Evolutionary conservation across 2,329 filamentous ascomycete species (phyloP), one percentile per base, ranked within the genome.

Genomic region (Cladosporium cucumerinum): DNA sequence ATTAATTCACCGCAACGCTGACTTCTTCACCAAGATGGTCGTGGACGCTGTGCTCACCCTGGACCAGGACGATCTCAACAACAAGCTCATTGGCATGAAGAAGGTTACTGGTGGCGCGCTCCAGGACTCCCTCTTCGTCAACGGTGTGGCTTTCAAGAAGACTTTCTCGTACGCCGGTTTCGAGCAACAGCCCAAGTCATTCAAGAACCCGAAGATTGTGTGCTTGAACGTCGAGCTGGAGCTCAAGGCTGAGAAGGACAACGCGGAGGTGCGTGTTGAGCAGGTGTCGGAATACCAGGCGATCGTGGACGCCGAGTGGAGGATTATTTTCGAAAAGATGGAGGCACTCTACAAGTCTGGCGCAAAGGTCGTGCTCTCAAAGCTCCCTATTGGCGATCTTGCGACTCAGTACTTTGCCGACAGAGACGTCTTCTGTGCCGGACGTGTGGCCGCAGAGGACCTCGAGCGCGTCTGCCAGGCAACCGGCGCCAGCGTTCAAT

Each of bases 241-340:
- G 82, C 85, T 99, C 72, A 99, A 99, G 87, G 94, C 92, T 68
- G 95, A 99, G 80, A 99, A 97, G 85, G 95, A 99, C 82, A 99
- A 99, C 75, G 95, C 95, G 66, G 95, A 99, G 82, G 93, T 99
- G 69, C 89, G 95, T 66, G 93, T 99, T 65, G 95, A 98, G 81
- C 93, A 98, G 80, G 95, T 99, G 61, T 96, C 94, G 23, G 95
- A 99, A 81, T 99, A 99, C 83, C 95, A 99, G 82, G 95, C 95
- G 68, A 97, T 99, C 72, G 95, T 99, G 76, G 95, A 99, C 76
- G 95, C 95, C 32, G 95, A 99, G 81, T 99, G 95, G 95, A 93
- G 97, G 80, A 99, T 99, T 77, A 99, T 99, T 79, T 98, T 90
- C 87, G 94, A 97, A 84, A 99, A 99, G 85, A 91, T 99, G 78